Evolutionary conservation across 176 grass and related monocot species (phyloP), one percentile per base, ranked within the genome.

Genomic region (Aegilops sharonensis): DNA sequence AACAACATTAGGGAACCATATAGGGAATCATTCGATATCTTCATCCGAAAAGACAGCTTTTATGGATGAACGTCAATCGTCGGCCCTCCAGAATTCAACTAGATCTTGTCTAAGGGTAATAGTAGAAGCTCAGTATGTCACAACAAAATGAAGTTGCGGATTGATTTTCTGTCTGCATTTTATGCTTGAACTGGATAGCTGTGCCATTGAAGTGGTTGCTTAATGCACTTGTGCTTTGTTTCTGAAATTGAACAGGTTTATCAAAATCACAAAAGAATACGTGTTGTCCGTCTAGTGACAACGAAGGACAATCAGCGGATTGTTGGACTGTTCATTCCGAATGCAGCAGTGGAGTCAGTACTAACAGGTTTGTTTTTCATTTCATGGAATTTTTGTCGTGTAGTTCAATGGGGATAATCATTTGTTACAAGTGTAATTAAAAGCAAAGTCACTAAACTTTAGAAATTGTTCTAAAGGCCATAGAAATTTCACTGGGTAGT

Each of bases 321-420:
- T 1, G 92, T 99, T 62, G 97, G 97, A 5, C 83, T 99, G 63
- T 86, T 94, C 67, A 91, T 99, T 86, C 94, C 94, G 36, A 99
- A 94, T 90, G 92, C 75, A 79, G 97, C 97, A 68, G 92, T 99
- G 83, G 94, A 99, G 67, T 86, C 92, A 32, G 97, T 97, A 84
- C 86, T 97, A 87, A 83, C 89, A 99, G 97, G 97, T 94, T 81
- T 82, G 80, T 90, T 91, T 39, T 64, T 76, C 35, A 43, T 79
- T 72, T 59, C 20, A 14, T 4, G 78, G 18, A 23, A 45, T 27
- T 66, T 29, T 17, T 84, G 34, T 54, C 5, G 15, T 54, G 50
- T 54, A 54, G 50, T 52, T 2, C 14, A 52, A 52, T 81, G 40
- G 52, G 61, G 18, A 34, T 3, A 39, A 85, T 64, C 65, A 61